Conservation (phyloP, 257 asterid species). For the Gynochthodes officinalis region DNA sequence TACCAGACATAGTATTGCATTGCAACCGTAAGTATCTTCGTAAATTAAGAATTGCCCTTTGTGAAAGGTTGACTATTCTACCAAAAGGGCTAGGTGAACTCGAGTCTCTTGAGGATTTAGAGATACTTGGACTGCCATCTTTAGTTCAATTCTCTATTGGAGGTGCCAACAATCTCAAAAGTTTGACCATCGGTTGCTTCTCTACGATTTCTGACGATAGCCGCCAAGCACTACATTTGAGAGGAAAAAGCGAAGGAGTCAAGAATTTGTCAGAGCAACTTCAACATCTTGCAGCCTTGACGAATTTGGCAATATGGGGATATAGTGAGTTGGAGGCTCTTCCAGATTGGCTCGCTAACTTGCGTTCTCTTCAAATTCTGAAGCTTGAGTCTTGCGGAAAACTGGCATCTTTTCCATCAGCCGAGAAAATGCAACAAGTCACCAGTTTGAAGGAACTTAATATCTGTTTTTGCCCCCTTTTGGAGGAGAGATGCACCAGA, state of each 20-base stretch:
- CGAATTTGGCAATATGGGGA: conserved; percentile 3
- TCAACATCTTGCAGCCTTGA: conserved; percentile 12
- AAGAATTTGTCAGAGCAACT: conserved; percentile 10
- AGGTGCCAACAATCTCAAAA: background rate
- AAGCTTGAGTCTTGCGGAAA: background rate
- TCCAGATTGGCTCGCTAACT: conserved; percentile 17
- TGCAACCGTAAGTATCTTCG: conserved; percentile 1
- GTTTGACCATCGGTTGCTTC: conserved; percentile 11
- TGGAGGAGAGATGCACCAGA: conserved; percentile 13
- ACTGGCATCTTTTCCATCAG: conserved; percentile 9
- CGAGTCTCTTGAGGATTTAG: conserved; percentile 14
- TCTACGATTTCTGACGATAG: background rate
- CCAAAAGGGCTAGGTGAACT: conserved; percentile 9
- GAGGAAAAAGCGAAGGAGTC: background rate
- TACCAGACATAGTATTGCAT: conserved; percentile 5
- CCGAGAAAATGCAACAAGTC: conserved; percentile 12
- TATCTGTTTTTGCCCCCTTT: conserved; percentile 7
- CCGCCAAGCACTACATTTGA: background rate
- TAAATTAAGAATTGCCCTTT: background rate
- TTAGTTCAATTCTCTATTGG: conserved; percentile 6
- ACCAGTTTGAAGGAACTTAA: conserved; percentile 10
- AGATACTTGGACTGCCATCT: conserved; percentile 16
- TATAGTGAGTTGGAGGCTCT: conserved; percentile 16
- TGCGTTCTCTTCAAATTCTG: conserved; percentile 5
- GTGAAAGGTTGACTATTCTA: conserved; percentile 2